These are phyloP conservation scores for Curvularia sp. DNA, from an alignment of 2,329 filamentous ascomycete species.

Conservation along the genomic window DNA sequence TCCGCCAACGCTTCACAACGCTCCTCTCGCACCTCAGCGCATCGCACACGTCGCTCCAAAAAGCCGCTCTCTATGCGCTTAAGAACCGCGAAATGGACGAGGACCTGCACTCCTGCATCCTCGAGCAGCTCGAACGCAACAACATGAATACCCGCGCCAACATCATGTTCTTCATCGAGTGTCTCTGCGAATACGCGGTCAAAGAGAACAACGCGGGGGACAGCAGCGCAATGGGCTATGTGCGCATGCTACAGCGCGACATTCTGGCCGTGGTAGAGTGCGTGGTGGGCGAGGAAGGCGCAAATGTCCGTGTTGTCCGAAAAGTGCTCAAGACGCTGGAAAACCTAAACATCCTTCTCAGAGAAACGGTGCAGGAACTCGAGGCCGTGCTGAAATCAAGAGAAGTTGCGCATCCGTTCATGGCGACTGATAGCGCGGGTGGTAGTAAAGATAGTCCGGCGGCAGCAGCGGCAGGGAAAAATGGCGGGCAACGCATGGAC, in stretches of 20 bases:
- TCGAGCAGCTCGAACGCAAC: conserved; percentile 93
- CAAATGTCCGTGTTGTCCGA: conserved; percentile 91
- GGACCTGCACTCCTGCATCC: conserved; percentile 94
- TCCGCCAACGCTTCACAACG: conserved; percentile 93
- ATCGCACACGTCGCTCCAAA: conserved; percentile 85
- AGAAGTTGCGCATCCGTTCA: conserved; percentile 58
- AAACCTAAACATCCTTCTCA: conserved; percentile 74
- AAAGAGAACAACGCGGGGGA: conserved; percentile 75
- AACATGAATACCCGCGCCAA: conserved; percentile 98
- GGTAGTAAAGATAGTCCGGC: conserved; percentile 23
- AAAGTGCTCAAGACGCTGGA: conserved; percentile 78
- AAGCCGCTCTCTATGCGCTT: conserved; percentile 92
- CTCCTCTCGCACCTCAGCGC: conserved; percentile 92
- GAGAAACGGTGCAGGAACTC: conserved; percentile 78
- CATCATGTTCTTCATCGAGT: conserved; percentile 99
- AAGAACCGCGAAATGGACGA: conserved; percentile 95
- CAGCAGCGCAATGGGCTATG: conserved; percentile 74
- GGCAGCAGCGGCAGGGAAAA: conserved; percentile 21
- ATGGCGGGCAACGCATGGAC: conserved; percentile 66
- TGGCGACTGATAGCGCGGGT: conserved; percentile 10
- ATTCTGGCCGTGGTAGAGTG: conserved; percentile 91
- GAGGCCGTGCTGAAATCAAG: conserved; percentile 83
- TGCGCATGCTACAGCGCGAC: conserved; percentile 93
- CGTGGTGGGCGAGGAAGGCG: conserved; percentile 86
- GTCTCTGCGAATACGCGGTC: conserved; percentile 85